Evolutionary conservation across 2,329 filamentous ascomycete species (phyloP), one percentile per base, ranked within the genome.

Genomic region (Fusarium multiceps): DNA sequence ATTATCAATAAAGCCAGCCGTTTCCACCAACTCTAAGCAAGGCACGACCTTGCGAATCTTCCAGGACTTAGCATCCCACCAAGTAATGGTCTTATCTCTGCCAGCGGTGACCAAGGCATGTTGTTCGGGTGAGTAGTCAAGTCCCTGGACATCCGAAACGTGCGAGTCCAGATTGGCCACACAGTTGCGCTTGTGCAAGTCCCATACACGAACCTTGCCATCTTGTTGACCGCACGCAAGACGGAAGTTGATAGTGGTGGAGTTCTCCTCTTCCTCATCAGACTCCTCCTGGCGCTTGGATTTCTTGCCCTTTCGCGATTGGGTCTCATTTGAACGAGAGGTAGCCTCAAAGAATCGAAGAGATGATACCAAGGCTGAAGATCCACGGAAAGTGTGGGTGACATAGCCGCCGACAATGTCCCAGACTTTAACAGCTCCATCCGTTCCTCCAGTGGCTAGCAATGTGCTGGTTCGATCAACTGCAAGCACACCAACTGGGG

Each of bases 401-500:
- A 94, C 90, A 79, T 92, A 98, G 23, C 96, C 96, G 46, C 91
- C 93, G 51, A 87, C 85, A 63, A 99, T 93, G 80, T 99, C 96
- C 95, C 95, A 99, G 55, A 99, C 91, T 80, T 99, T 99, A 74
- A 98, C 93, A 1, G 92, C 89, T 25, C 96, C 96, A 77, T 99
- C 96, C 6, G 96, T 94, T 50, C 93, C 93, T 68, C 97, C 96
- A 18, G 95, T 98, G 18, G 94, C 96, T 45, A 99, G 85, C 14
- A 99, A 84, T 3, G 95, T 97, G 75, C 94, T 92, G 2, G 94
- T 97, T 56, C 89, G 87, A 78, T 99, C 96, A 66, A 96, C 89
- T 2, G 93, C 90, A 16, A 95, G 85, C 11, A 95, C 93, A 3
- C 97, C 90, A 3, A 98, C 94, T 1, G 97, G 96, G 4, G 95